These are phyloP conservation scores for Glarea lozoyensis DNA, from an alignment of 495 filamentous ascomycete genomes.

Conservation along the genomic window DNA sequence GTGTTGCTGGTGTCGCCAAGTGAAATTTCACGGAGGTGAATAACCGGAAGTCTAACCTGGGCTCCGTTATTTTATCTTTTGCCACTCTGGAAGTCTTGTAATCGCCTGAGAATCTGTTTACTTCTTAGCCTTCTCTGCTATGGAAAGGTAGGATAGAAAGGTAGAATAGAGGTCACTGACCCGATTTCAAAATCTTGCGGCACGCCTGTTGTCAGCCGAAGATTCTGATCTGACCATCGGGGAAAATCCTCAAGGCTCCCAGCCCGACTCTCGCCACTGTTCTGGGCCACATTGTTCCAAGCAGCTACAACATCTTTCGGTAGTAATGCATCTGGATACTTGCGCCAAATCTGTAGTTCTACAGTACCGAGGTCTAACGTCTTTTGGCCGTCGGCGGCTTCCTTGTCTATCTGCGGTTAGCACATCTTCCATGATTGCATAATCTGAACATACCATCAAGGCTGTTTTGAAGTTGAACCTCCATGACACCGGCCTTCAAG, in stretches of 20 bases:
- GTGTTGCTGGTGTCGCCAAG: not conserved
- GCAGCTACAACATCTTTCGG: not conserved
- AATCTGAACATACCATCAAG: slow-evolving; percentile 8
- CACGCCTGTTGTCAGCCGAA: not conserved
- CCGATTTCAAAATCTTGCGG: slow-evolving; percentile 8
- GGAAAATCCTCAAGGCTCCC: slow-evolving; percentile 1
- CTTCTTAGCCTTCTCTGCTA: not conserved
- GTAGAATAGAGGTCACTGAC: no score
- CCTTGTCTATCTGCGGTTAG: no score
- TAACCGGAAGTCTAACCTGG: not conserved
- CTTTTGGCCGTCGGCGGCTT: no score
- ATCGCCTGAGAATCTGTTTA: not conserved
- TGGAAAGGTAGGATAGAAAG: no score
- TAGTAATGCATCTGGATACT: not conserved
- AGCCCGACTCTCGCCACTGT: not conserved
- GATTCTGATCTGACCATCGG: slow-evolving; percentile 4
- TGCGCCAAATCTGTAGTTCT: not conserved
- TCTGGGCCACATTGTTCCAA: not conserved
- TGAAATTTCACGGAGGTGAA: not conserved
- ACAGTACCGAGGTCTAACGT: slow-evolving; percentile 5
- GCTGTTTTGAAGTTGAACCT: slow-evolving; percentile 6
- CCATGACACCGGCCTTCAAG: slow-evolving; percentile 4
- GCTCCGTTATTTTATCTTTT: not conserved
- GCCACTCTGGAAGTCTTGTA: not conserved
- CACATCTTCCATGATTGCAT: no score